phyloP scores from a whole-genome alignment of 768 basidiomycete species.

The Galerina marginata region DNA sequence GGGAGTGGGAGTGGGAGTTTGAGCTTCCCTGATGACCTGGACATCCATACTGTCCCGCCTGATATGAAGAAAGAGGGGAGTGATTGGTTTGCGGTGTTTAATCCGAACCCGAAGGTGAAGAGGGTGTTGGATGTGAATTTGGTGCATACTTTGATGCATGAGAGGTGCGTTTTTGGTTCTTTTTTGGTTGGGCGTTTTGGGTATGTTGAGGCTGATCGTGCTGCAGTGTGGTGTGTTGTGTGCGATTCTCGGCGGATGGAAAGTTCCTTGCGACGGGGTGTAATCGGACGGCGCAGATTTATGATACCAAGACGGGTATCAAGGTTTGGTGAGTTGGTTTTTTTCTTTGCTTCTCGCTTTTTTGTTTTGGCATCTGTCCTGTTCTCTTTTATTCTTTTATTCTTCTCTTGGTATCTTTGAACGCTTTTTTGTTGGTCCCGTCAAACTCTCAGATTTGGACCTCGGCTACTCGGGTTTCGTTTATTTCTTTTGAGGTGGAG shows the following conservation, averaged over 20 bases:
- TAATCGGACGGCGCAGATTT: slow-evolving; percentile 95
- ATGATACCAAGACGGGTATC: slow-evolving; percentile 84
- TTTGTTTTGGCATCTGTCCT: neutral
- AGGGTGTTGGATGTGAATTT: slow-evolving; percentile 78
- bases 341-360: neutral
- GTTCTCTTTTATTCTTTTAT: too few species aligned
- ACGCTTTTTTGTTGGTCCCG: too few species aligned
- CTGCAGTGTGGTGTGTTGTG: slow-evolving; percentile 84
- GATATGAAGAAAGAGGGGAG: slow-evolving; percentile 74
- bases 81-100: slow-evolving; percentile 92
- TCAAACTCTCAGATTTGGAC: too few species aligned
- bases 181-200: too few species aligned
- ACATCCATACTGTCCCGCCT: slow-evolving; percentile 45
- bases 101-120: slow-evolving; percentile 81
- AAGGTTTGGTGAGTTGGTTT: slow-evolving; percentile 74
- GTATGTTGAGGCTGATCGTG: too few species aligned
- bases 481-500: too few species aligned
- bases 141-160: slow-evolving; percentile 89
- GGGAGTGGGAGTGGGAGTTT: neutral
- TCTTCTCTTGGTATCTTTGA: too few species aligned
- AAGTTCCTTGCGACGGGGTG: slow-evolving; percentile 94
- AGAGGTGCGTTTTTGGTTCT: slow-evolving; percentile 74
- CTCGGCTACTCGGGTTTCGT: too few species aligned
- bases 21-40: slow-evolving; percentile 53
- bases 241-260: slow-evolving; percentile 92